Evolutionary conservation across 2,329 filamentous ascomycete genomes (phyloP), one percentile per base, ranked within the genome.

Genomic region (Mycosphaerelloides madeirae): DNA sequence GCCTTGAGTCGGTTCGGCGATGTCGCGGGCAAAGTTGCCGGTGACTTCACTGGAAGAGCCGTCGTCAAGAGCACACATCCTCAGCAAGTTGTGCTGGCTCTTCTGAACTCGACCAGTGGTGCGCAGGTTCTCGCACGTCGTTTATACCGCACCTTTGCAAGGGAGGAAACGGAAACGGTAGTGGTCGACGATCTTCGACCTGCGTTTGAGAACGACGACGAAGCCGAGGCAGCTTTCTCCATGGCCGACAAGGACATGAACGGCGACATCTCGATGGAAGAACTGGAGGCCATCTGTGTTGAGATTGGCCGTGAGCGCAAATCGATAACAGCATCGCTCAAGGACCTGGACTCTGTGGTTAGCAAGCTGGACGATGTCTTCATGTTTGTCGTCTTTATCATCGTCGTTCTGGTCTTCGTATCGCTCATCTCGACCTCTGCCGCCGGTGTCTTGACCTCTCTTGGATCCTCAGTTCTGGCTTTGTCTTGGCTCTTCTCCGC

Each of bases 241-340:
- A 90, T 96, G 74, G 96, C 96, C 56, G 91, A 97, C 69, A 94
- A 93, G 62, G 91, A 97, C 59, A 80, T 96, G 71, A 97, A 97
- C 53, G 91, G 90, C 3, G 91, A 97, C 60, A 95, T 96, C 38
- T 94, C 87, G 1, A 89, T 95, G 79, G 88, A 95, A 59, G 91
- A 96, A 64, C 78, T 97, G 16, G 90, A 96, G 65, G 81, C 87
- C 16, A 89, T 94, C 18, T 95, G 88, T 67, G 90, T 95, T 40
- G 91, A 97, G 62, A 93, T 96, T 53, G 89, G 91, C 29, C 80
- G 91, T 13, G 91, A 97, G 70, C 86, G 91, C 62, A 97, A 96
- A 66, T 88, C 89, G 6, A 96, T 97, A 56, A 91, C 89, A 0
- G 91, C 90, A 1, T 95, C 90, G 0, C 74, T 97, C 47, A 96